These are phyloP conservation scores for Edaphochlamys debaryana DNA, from an alignment of 139 green algal genomes.

Conservation along the genomic window DNA sequence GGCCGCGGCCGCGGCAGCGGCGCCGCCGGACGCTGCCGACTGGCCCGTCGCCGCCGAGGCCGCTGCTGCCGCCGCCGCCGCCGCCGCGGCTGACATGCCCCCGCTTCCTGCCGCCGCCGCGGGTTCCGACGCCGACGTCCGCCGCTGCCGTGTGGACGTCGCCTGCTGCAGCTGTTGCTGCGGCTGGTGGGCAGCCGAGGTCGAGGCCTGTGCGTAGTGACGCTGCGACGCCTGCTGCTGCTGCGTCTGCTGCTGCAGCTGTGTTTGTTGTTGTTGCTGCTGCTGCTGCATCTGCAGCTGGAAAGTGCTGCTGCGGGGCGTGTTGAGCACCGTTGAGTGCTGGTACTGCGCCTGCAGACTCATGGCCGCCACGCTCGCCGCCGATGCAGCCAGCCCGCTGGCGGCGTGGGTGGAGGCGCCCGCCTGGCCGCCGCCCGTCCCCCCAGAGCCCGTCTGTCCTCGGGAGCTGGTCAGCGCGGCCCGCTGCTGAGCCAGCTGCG, in stretches of 20 bases:
- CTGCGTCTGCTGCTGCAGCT: too few relatives aligned
- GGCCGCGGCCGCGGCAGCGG: too few relatives aligned
- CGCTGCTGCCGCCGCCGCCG: not conserved
- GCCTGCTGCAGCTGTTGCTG: not conserved
- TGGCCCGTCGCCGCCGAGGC: not conserved
- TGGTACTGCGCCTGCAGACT: not conserved
- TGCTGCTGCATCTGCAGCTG: not conserved
- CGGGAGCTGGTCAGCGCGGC: not conserved
- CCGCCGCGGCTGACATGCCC: not conserved
- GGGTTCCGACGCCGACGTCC: not conserved
- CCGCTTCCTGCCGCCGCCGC: not conserved
- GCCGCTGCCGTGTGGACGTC: not conserved
- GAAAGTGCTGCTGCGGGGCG: too few relatives aligned
- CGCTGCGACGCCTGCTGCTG: too few relatives aligned
- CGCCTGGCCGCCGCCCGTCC: not conserved
- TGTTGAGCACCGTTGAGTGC: not conserved
- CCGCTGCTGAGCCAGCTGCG: not conserved
- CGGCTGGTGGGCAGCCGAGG: not conserved
- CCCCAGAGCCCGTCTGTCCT: not conserved
- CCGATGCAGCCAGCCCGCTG: not conserved
- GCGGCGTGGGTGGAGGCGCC: not conserved
- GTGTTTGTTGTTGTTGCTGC: constrained; percentile 11
- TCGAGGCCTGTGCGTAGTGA: too few relatives aligned
- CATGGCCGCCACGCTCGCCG: not conserved
- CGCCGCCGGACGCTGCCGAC: not conserved